phyloP scores from a whole-genome alignment of 345 rosid genomes.

The Dipteronia sinensis region DNA sequence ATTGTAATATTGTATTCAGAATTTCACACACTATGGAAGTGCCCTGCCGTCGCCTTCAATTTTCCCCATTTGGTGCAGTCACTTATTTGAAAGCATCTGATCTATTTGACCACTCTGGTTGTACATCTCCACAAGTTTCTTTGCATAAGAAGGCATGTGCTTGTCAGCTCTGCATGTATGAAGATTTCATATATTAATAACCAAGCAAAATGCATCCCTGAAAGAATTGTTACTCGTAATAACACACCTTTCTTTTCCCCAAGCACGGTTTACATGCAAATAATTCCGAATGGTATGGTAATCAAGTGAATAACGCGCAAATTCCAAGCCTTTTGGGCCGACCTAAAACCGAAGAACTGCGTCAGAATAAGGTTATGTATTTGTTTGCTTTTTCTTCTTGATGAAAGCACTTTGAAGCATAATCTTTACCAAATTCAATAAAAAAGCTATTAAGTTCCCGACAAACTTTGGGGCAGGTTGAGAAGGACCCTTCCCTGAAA shows the following conservation, averaged over 20 bases:
- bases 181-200: slow-evolving; percentile 13
- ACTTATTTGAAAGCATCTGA: slow-evolving; percentile 62
- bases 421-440: slow-evolving; percentile 70
- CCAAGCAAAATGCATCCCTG: not conserved
- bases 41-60: not conserved
- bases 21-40: not conserved
- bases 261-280: slow-evolving; percentile 66
- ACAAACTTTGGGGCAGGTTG: slow-evolving; percentile 83
- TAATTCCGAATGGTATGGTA: slow-evolving; percentile 96
- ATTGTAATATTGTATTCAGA: too few species aligned
- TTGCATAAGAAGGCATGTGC: slow-evolving; percentile 86
- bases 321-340: slow-evolving; percentile 96
- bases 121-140: slow-evolving; percentile 77
- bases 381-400: slow-evolving; percentile 1
- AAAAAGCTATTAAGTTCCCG: slow-evolving; percentile 77
- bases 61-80: slow-evolving; percentile 19
- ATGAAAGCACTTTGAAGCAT: not conserved
- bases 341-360: slow-evolving; percentile 45
- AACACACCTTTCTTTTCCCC: slow-evolving; percentile 85
- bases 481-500: slow-evolving; percentile 84
- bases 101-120: slow-evolving; percentile 77
- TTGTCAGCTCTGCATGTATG: slow-evolving; percentile 59
- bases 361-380: slow-evolving; percentile 5
- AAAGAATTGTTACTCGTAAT: not conserved
- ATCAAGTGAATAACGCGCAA: slow-evolving; percentile 92